A percentile compares a stretch with the other conserved stretches of the same genome.
These are phyloP conservation scores for Sporothrix mexicana DNA, from an alignment of 2,329 filamentous ascomycete genomes.

Conservation along the genomic window DNA sequence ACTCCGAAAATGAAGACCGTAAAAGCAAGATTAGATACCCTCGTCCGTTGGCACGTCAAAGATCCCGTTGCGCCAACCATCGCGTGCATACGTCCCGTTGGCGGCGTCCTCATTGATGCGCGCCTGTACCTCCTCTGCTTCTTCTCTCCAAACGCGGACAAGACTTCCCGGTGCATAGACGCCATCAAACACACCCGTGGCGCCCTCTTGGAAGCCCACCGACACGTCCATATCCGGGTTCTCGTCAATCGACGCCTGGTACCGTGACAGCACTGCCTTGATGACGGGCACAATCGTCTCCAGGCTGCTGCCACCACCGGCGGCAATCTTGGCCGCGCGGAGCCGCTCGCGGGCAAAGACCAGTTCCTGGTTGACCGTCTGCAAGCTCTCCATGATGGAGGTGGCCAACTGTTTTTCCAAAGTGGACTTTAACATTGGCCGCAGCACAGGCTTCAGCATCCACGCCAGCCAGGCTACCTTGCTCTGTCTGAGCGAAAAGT, in stretches of 20 bases:
- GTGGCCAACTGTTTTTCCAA: constrained; percentile 79
- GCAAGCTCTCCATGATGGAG: constrained; percentile 72
- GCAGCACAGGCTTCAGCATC: constrained; percentile 60
- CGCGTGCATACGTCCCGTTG: constrained; percentile 63
- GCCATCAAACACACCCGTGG: constrained; percentile 72
- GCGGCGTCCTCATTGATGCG: constrained; percentile 60
- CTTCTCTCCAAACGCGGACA: constrained; percentile 86
- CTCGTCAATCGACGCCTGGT: constrained; percentile 45
- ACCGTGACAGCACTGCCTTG: constrained; percentile 42
- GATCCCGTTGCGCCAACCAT: constrained; percentile 85
- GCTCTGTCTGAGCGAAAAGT: constrained; percentile 68
- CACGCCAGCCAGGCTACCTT: not conserved
- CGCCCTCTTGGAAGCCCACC: constrained; percentile 63
- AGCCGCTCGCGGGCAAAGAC: constrained; percentile 86
- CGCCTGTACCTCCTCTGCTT: constrained; percentile 72
- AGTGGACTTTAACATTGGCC: constrained; percentile 78
- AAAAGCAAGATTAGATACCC: not conserved
- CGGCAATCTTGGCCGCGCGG: constrained; percentile 79
- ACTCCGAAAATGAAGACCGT: too few species aligned
- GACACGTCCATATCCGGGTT: constrained; percentile 78
- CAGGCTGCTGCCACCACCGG: constrained; percentile 62
- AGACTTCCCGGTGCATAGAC: constrained; percentile 89
- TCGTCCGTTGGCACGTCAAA: constrained; percentile 60
- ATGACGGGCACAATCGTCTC: constrained; percentile 9
- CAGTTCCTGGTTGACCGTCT: constrained; percentile 80